Conservation (phyloP, 192 early-diverging fungal species). For the Endogone sp. region DNA sequence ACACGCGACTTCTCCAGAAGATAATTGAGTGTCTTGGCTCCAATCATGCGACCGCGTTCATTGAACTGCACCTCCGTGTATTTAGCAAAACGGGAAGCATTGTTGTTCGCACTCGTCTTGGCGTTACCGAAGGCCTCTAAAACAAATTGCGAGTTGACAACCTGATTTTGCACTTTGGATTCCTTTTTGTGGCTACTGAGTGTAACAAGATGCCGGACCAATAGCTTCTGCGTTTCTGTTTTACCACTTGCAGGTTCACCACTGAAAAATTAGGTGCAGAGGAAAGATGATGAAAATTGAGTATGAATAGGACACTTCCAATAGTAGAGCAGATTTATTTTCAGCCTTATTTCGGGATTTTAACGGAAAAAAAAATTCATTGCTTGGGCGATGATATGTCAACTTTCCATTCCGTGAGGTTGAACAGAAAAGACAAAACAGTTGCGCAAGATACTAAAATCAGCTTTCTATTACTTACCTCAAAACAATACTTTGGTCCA, state of each 20-base stretch:
- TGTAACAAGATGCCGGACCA: conserved; percentile 62
- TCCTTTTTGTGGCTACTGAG: conserved; percentile 72
- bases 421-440: background rate
- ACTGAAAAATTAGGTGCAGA: conserved; percentile 39
- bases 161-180: conserved; percentile 62
- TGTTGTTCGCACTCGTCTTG: conserved; percentile 64
- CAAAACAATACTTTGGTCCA: conserved; percentile 48
- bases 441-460: conserved; percentile 4
- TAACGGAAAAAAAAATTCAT: background rate
- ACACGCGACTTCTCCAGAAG: conserved; percentile 85
- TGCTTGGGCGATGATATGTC: conserved; percentile 3
- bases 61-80: conserved; percentile 92
- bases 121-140: conserved; percentile 90
- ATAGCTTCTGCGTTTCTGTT: conserved; percentile 66
- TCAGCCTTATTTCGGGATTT: conserved; percentile 9
- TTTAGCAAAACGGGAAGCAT: conserved; percentile 81
- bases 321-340: conserved; percentile 6
- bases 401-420: no score
- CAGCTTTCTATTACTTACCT: conserved; percentile 17
- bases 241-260: conserved; percentile 90
- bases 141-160: conserved; percentile 66
- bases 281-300: background rate
- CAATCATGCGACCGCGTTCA: conserved; percentile 84
- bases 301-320: no score
- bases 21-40: conserved; percentile 84